These are phyloP conservation scores for Paecilomyces sp. DNA, from an alignment of 2,329 filamentous ascomycete genomes.

Conservation along the genomic window DNA sequence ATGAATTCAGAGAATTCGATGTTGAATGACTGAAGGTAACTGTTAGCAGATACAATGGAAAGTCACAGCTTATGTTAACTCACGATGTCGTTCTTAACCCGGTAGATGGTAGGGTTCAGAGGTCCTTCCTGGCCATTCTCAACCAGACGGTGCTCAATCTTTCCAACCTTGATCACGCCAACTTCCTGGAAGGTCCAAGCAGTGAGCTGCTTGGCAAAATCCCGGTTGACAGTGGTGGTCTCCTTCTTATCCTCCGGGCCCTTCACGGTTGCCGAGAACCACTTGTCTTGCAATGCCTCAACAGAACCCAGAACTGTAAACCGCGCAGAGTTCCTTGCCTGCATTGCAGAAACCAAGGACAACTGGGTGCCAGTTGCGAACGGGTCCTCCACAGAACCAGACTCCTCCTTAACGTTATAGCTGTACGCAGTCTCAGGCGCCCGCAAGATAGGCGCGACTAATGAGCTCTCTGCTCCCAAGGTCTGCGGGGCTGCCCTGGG, in stretches of 20 bases:
- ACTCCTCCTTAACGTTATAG: conserved; percentile 87
- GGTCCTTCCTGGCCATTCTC: conserved; percentile 41
- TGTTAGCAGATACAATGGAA: conserved; percentile 3
- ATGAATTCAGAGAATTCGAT: conserved; percentile 85
- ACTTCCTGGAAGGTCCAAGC: conserved; percentile 96
- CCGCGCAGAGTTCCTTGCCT: conserved; percentile 89
- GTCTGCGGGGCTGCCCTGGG: conserved; percentile 74
- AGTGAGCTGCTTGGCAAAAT: conserved; percentile 77
- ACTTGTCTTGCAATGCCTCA: conserved; percentile 80
- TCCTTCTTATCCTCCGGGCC: conserved; percentile 45
- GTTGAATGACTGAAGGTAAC: conserved; percentile 60
- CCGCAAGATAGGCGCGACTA: conserved; percentile 74
- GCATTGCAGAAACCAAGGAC: conserved; percentile 73
- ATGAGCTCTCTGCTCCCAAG: conserved; percentile 66
- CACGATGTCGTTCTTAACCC: conserved; percentile 95
- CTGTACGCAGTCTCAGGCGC: conserved; percentile 82
- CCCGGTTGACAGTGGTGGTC: conserved; percentile 66
- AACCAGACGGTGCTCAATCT: conserved; percentile 65
- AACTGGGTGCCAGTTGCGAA: conserved; percentile 82
- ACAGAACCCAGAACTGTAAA: conserved; percentile 78
- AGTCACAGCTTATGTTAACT: conserved; percentile 35
- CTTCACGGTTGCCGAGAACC: conserved; percentile 76
- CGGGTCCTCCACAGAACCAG: conserved; percentile 65
- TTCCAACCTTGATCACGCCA: conserved; percentile 79
- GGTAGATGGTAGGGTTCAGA: conserved; percentile 78